Conservation (phyloP, 768 basidiomycete genomes). For the Calvatia gigantea region DNA sequence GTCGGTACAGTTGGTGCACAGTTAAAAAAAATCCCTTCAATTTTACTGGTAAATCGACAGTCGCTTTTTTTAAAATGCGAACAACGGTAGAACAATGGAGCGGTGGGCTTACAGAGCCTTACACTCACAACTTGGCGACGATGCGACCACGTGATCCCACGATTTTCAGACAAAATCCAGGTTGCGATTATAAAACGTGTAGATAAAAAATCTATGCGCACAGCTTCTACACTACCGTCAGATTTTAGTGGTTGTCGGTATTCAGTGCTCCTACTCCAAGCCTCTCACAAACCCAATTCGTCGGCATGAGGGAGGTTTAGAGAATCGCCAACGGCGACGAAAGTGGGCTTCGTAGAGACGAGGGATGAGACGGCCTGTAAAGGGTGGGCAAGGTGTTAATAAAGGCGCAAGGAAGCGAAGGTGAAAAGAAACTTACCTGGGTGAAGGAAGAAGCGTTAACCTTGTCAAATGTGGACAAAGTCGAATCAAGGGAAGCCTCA, state of each 20-base stretch:
- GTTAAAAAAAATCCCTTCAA: too few relatives aligned
- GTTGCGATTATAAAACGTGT: conserved; percentile 7
- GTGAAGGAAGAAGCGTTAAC: conserved; percentile 63
- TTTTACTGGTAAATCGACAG: too few relatives aligned
- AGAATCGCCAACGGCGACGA: conserved; percentile 81
- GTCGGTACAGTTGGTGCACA: too few relatives aligned
- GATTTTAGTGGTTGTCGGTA: conserved; percentile 3
- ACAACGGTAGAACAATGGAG: too few relatives aligned
- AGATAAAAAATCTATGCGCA: conserved; percentile 18
- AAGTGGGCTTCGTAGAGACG: conserved; percentile 77
- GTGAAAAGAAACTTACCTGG: conserved; percentile 47
- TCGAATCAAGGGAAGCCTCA: conserved; percentile 52
- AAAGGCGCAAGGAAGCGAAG: not conserved
- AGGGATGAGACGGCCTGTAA: conserved; percentile 61
- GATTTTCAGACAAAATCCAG: not conserved
- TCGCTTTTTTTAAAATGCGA: too few relatives aligned
- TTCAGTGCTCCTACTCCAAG: not conserved
- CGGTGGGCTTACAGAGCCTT: too few relatives aligned
- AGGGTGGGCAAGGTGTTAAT: not conserved
- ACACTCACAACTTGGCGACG: too few relatives aligned
- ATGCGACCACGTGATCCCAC: not conserved
- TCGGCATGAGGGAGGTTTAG: conserved; percentile 77
- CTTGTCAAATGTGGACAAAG: conserved; percentile 68
- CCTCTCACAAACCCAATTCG: conserved; percentile 71
- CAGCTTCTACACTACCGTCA: conserved; percentile 13